These are phyloP conservation scores for Backusella tuberculispora DNA, from an alignment of 192 early-diverging fungal species.

Conservation along the genomic window DNA sequence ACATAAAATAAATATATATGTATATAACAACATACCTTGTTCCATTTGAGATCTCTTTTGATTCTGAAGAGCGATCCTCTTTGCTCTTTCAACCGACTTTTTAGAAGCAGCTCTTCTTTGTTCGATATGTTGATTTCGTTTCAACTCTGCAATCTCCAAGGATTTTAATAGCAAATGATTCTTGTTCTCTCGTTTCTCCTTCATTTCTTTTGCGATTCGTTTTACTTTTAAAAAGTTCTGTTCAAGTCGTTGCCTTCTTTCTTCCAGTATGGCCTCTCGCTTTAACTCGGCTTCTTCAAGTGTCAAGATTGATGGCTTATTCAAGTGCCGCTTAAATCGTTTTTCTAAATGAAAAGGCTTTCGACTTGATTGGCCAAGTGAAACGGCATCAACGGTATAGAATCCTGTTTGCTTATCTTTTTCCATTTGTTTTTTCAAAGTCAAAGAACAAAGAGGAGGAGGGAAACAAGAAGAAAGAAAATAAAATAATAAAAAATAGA, in stretches of 20 bases:
- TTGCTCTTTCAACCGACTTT: slow-evolving; percentile 33
- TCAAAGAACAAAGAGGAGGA: background rate
- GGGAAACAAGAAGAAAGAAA: background rate
- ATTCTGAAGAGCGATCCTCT: slow-evolving; percentile 22
- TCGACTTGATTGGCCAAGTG: slow-evolving; percentile 16
- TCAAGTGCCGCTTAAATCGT: slow-evolving; percentile 26
- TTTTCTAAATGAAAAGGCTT: slow-evolving; percentile 34
- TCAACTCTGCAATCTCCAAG: slow-evolving; percentile 24
- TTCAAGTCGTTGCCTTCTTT: slow-evolving; percentile 16
- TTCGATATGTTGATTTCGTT: slow-evolving; percentile 29
- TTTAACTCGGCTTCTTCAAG: slow-evolving; percentile 24
- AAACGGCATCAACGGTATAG: slow-evolving; percentile 25
- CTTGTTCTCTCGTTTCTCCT: slow-evolving; percentile 21
- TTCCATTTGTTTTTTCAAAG: background rate
- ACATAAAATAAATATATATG: background rate
- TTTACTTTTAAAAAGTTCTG: slow-evolving; percentile 28
- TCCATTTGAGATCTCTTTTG: slow-evolving; percentile 11
- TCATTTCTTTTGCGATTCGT: slow-evolving; percentile 18
- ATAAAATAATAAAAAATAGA: background rate
- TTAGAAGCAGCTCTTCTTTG: slow-evolving; percentile 22
- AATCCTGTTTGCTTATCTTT: slow-evolving; percentile 21
- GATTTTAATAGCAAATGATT: slow-evolving; percentile 1
- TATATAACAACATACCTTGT: slow-evolving; percentile 14
- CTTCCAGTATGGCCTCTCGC: slow-evolving; percentile 31
- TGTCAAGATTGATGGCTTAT: slow-evolving; percentile 4